Conservation (phyloP, 345 rosid genomes). For the Cardamine resedifolia region DNA sequence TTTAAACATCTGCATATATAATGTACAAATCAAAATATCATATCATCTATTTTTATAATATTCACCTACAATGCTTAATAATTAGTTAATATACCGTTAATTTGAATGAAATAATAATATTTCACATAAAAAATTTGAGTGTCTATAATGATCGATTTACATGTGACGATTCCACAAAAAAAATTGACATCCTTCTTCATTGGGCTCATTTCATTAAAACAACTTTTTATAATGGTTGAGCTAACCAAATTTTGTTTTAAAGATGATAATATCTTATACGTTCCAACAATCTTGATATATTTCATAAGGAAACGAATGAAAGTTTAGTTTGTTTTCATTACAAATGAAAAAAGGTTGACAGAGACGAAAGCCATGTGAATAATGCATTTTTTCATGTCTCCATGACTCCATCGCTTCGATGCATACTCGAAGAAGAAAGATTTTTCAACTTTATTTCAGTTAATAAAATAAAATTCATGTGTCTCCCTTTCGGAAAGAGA, state of each 20-base stretch:
- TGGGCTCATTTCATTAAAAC: not conserved
- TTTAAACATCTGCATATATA: too few species aligned
- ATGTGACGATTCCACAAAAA: not conserved
- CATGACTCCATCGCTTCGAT: not conserved
- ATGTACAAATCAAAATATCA: too few species aligned
- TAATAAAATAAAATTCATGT: not conserved
- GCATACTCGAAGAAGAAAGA: slow-evolving; percentile 15
- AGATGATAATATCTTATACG: not conserved
- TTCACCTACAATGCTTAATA: not conserved
- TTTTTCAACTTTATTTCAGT: not conserved
- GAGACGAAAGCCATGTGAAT: slow-evolving; percentile 20
- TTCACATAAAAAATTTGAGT: not conserved
- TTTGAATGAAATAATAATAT: not conserved
- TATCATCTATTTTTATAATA: too few species aligned
- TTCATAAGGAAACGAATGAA: not conserved
- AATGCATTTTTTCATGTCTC: not conserved
- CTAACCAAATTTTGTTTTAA: not conserved
- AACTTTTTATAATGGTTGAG: not conserved
- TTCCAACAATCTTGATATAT: not conserved
- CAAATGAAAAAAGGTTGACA: slow-evolving; percentile 5
- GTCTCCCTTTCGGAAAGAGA: slow-evolving; percentile 19
- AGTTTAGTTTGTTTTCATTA: not conserved
- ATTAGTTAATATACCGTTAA: not conserved
- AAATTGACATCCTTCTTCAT: not conserved
- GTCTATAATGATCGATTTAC: not conserved